Conservation (phyloP, 2,329 filamentous ascomycete species). For the Nectriaceae sp. region DNA sequence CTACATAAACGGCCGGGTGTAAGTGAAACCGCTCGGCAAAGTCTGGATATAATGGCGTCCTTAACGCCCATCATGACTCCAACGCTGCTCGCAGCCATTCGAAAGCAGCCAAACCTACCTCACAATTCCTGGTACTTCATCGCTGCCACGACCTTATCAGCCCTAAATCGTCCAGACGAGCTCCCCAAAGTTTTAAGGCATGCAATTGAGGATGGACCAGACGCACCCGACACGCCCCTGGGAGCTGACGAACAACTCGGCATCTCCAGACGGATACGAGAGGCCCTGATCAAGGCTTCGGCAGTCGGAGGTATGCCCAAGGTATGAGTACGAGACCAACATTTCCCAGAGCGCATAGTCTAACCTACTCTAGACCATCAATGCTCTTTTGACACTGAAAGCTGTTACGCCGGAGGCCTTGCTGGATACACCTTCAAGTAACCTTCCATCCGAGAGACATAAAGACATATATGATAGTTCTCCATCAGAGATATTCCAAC, state of each 20-base stretch:
- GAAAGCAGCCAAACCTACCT: constrained; percentile 24
- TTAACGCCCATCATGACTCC: constrained; percentile 23
- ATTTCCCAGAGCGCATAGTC: not conserved
- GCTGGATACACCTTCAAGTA: constrained; percentile 13
- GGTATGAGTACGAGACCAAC: constrained; percentile 8
- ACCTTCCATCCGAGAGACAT: constrained; percentile 11
- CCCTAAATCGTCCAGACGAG: constrained; percentile 26
- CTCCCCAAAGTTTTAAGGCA: constrained; percentile 17
- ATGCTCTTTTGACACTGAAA: constrained; percentile 24
- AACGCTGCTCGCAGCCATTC: constrained; percentile 19
- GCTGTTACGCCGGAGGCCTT: constrained; percentile 24
- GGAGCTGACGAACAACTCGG: constrained; percentile 16
- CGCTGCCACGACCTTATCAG: constrained; percentile 24
- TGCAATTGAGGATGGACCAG: constrained; percentile 9
- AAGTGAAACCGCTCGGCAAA: too few species aligned
- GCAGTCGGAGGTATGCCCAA: constrained; percentile 29
- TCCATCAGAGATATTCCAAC: constrained; percentile 15
- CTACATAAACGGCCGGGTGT: too few species aligned
- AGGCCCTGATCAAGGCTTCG: constrained; percentile 27
- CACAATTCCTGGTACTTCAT: constrained; percentile 29
- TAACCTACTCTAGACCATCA: constrained; percentile 25
- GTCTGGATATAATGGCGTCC: constrained; percentile 15
- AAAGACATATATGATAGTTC: constrained; percentile 21
- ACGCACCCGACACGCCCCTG: not conserved
- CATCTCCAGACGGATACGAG: constrained; percentile 23